Evolutionary conservation across 2,329 filamentous ascomycete species (phyloP), one percentile per base, ranked within the genome.

Genomic region (Pseudogymnoascus sp.): DNA sequence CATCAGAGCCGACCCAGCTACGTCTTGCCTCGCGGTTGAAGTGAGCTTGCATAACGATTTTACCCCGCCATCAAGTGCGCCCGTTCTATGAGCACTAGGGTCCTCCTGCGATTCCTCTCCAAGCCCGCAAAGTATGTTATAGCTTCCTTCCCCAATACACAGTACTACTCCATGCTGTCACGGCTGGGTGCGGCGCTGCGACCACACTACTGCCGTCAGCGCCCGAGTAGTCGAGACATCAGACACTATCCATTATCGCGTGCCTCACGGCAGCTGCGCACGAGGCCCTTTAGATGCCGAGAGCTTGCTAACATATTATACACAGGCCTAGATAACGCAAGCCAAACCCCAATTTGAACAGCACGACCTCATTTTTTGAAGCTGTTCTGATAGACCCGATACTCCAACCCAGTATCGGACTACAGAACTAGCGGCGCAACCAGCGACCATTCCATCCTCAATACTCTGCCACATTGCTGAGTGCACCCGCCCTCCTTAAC

Each of bases 401-500:
- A 92, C 88, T 89, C 83, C 76, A 71, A 78, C 80, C 84, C 80
- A 82, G 88, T 92, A 92, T 95, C 90, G 90, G 89, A 84, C 83
- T 87, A 77, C 83, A 85, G 84, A 77, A 79, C 83, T 82, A 85
- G 83, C 82, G 76, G 70, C 73, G 73, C 73, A 74, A 77, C 79
- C 84, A 86, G 86, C 80, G 92, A 96, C 82, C 78, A 96, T 96
- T 96, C 87, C 89, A 82, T 87, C 84, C 80, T 84, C 82, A 79
- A 89, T 91, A 84, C 85, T 86, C 79, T 89, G 91, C 78, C 87
- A 90, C 77, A 86, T 92, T 74, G 86, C 88, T 74, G 86, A 92
- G 77, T 90, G 88, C 77, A 87, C 88, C 75, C 86, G 90, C 77
- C 92, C 93, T 80, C 92, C 93, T 79, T 97, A 97, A 94, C 89